Evolutionary conservation across 2,329 filamentous ascomycete species (phyloP).

Genomic region (Hymenotorrendiella dingleyae): DNA sequence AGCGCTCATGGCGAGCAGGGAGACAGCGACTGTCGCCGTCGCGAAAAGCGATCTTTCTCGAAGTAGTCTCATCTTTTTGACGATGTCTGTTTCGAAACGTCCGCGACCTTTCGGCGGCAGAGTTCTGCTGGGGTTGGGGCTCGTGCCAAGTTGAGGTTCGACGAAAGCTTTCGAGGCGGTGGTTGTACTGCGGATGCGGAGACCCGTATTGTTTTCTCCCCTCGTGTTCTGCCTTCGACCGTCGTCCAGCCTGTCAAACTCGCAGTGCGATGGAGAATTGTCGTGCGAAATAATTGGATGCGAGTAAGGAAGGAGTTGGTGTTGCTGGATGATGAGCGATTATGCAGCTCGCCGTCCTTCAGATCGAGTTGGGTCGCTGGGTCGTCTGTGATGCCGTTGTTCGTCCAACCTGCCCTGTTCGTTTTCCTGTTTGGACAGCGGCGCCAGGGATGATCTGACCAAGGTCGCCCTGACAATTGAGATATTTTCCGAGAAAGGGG

Average conservation of each 20-base stretch:
- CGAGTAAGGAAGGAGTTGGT: no score
- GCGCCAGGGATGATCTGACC: background rate
- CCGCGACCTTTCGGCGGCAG: background rate
- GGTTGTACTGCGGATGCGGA: constrained; percentile 5
- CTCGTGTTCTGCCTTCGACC: no score
- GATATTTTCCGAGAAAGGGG: no score
- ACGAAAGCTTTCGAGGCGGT: background rate
- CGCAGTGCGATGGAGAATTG: no score
- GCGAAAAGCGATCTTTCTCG: constrained; percentile 11
- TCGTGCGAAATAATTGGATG: no score
- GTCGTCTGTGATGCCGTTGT: background rate
- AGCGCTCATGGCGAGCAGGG: constrained; percentile 16
- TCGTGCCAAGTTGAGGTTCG: background rate
- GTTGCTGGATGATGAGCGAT: background rate
- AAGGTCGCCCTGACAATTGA: no score
- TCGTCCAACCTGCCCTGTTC: constrained; percentile 2
- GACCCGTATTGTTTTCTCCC: background rate
- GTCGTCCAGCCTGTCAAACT: no score
- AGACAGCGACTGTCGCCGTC: constrained; percentile 14
- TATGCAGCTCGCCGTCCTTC: constrained; percentile 1
- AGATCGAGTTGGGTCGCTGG: background rate
- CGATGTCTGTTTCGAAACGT: constrained; percentile 1
- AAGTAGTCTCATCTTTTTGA: constrained; percentile 17
- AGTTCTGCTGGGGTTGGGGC: background rate
- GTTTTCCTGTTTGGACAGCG: constrained; percentile 1